Conservation (phyloP, 352 stramenopile genomes). For the Globisporangium acanthophoron region DNA sequence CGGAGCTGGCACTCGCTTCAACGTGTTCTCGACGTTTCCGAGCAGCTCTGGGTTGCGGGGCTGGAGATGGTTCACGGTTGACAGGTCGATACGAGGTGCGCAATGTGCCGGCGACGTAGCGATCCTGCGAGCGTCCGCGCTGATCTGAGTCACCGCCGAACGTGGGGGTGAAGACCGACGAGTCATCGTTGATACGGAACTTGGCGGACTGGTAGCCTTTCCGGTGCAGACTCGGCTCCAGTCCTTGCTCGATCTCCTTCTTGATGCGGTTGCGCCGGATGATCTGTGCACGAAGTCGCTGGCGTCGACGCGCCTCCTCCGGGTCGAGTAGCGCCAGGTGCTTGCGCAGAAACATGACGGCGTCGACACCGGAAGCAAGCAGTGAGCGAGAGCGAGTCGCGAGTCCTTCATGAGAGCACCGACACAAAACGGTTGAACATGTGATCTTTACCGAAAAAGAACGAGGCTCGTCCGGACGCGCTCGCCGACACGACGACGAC, state of each 20-base stretch:
- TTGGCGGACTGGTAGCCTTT: conserved; percentile 7
- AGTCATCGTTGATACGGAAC: background rate
- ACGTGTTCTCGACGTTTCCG: background rate
- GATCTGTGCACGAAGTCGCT: conserved; percentile 43
- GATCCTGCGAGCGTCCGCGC: background rate
- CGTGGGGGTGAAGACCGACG: conserved; percentile 8
- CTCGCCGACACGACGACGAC: background rate
- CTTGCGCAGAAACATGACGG: conserved; percentile 40
- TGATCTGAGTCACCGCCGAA: conserved; percentile 15
- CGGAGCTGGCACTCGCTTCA: background rate
- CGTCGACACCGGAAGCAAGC: background rate
- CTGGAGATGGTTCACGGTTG: background rate
- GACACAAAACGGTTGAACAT: background rate
- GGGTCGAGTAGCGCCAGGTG: conserved; percentile 42
- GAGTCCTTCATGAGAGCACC: background rate
- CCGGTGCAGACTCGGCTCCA: conserved; percentile 27
- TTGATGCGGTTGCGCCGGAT: conserved; percentile 60
- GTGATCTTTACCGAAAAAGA: conserved; percentile 5
- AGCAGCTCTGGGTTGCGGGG: background rate
- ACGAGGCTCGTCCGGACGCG: background rate
- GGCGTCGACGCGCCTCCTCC: conserved; percentile 40
- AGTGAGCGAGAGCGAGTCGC: background rate
- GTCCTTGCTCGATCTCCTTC: conserved; percentile 37
- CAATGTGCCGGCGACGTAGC: conserved; percentile 7
- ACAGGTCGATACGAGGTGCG: conserved; percentile 1